These are phyloP conservation scores for Ustilaginoidea virens DNA, from an alignment of 2,329 filamentous ascomycete genomes.

Conservation along the genomic window DNA sequence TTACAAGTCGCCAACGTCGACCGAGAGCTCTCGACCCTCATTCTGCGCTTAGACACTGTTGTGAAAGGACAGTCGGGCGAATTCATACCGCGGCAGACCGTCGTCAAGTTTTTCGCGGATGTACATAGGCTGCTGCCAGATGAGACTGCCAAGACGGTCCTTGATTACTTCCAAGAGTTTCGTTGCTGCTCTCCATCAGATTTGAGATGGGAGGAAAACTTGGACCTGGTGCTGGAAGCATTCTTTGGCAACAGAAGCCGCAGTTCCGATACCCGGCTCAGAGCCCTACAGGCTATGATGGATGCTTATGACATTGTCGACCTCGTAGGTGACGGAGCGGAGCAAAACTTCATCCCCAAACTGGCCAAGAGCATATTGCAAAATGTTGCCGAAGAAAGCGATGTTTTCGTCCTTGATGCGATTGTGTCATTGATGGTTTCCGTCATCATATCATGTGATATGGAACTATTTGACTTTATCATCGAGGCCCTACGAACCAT, in stretches of 20 bases:
- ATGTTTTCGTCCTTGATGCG: constrained; percentile 48
- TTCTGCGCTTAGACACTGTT: constrained; percentile 33
- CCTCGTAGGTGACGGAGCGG: constrained; percentile 41
- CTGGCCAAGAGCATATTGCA: constrained; percentile 47
- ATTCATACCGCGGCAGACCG: constrained; percentile 48
- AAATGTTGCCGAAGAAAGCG: constrained; percentile 45
- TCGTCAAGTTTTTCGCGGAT: constrained; percentile 50
- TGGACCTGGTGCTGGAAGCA: constrained; percentile 41
- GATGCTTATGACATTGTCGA: constrained; percentile 44
- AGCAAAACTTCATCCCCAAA: constrained; percentile 38
- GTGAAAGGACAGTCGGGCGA: constrained; percentile 28
- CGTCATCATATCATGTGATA: constrained; percentile 44
- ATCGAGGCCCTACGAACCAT: constrained; percentile 35
- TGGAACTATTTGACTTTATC: constrained; percentile 43
- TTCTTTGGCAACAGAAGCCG: constrained; percentile 49
- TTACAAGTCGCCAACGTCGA: constrained; percentile 21
- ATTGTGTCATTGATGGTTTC: constrained; percentile 49
- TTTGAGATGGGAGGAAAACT: constrained; percentile 48
- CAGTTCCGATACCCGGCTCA: constrained; percentile 45
- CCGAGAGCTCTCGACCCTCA: constrained; percentile 27
- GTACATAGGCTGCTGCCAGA: constrained; percentile 49
- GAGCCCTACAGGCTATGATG: constrained; percentile 44
- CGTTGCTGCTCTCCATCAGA: constrained; percentile 60
- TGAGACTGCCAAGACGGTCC: constrained; percentile 44
- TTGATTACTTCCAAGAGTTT: constrained; percentile 54